Evolutionary conservation across 805 yeast genomes (phyloP), one percentile per base, ranked within the genome.

Genomic region (Ogataea zsoltii): DNA sequence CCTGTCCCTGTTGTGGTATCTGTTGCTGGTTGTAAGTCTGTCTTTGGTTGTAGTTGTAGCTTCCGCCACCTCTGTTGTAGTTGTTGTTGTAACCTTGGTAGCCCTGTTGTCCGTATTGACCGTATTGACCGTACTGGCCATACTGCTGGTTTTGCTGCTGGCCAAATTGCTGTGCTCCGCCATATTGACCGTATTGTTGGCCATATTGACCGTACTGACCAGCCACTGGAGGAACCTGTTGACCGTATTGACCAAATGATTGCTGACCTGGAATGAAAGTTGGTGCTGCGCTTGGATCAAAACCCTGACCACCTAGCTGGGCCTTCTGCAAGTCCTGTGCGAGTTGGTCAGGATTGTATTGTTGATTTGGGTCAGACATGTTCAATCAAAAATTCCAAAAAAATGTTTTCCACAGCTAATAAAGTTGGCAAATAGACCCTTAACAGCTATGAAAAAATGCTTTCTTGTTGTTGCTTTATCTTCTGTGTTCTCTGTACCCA

Each of bases 241-340:
- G 40, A 28, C 40, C 40, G 15, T 37, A 37, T 16, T 37, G 40
- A 26, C 40, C 40, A 14, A 26, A 37, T 14, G 34, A 14, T 13
- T 31, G 36, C 23, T 69, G 77, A 42, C 67, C 68, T 42, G 75
- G 76, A 44, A 76, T 77, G 63, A 79, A 78, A 12, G 77, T 40
- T 50, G 72, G 71, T 10, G 76, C 76, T 31, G 69, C 70, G 50
- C 68, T 71, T 25, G 85, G 80, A 55, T 81, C 77, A 65, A 59
- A 79, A 12, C 42, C 45, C 19, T 53, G 72, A 38, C 66, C 71
- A 25, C 62, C 66, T 51, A 77, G 47, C 46, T 70, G 67, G 48
- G 74, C 54, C 51, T 75, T 69, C 51, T 69, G 73, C 56, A 77
- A 58, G 53, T 71, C 74, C 50, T 69, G 67, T 38, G 71, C 60